These are phyloP conservation scores for Acer saccharum DNA, from an alignment of 345 rosid species.

Conservation along the genomic window DNA sequence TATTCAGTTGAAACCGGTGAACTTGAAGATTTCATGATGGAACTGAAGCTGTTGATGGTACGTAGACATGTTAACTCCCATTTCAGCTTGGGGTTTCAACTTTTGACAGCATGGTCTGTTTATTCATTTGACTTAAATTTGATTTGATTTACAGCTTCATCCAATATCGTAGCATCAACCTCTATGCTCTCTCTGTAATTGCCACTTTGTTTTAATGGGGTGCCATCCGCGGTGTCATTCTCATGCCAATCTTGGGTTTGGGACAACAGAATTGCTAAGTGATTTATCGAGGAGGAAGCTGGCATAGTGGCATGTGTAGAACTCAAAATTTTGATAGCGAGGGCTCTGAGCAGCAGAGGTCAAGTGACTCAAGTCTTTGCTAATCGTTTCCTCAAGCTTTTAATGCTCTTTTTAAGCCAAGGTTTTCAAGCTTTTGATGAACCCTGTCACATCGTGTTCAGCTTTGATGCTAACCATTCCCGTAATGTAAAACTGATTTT, in stretches of 20 bases:
- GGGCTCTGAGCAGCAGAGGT: background rate
- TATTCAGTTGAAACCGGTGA: background rate
- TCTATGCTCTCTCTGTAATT: background rate
- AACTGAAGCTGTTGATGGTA: background rate
- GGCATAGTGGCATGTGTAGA: background rate
- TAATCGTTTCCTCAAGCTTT: background rate
- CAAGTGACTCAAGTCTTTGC: background rate
- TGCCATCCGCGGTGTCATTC: background rate
- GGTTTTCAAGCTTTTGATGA: background rate
- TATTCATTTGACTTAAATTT: background rate
- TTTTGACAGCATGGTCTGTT: background rate
- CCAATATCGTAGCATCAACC: background rate
- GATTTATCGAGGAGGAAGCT: background rate
- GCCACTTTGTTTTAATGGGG: background rate
- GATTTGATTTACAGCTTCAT: constrained; percentile 14
- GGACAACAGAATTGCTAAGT: background rate
- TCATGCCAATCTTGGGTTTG: too few relatives aligned
- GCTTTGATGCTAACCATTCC: background rate
- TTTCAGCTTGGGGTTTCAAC: background rate
- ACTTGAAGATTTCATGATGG: background rate
- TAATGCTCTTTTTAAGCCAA: background rate
- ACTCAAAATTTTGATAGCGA: background rate
- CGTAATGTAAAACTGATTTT: background rate
- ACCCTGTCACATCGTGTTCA: background rate
- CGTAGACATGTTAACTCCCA: background rate